These are phyloP conservation scores for Phytophthora nicotianae DNA, from an alignment of 352 stramenopile genomes.

Conservation along the genomic window DNA sequence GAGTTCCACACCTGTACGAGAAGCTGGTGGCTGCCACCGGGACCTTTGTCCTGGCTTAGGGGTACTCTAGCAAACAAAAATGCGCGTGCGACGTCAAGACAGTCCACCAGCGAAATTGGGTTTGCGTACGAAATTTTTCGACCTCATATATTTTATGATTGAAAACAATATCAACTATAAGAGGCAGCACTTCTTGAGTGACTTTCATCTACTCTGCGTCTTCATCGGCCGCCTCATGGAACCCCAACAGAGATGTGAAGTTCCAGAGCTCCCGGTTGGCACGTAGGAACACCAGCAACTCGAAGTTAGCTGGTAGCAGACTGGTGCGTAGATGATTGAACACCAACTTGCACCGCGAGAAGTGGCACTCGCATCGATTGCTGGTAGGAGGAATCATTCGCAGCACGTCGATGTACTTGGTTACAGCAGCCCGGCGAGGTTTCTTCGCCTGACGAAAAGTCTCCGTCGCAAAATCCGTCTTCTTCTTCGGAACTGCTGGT, in stretches of 20 bases:
- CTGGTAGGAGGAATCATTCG: not conserved
- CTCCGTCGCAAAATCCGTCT: too few relatives aligned
- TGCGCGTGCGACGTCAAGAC: too few relatives aligned
- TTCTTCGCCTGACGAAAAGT: too few relatives aligned
- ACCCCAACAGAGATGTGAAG: not conserved
- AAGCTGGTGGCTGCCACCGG: too few relatives aligned
- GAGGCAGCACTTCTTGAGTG: too few relatives aligned
- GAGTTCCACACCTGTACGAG: too few relatives aligned
- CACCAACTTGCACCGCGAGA: conserved; percentile 10
- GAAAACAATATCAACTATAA: too few relatives aligned
- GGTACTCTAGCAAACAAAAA: too few relatives aligned
- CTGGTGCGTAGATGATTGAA: not conserved
- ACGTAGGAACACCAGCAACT: not conserved
- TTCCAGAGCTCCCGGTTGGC: not conserved
- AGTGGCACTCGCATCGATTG: conserved; percentile 10
- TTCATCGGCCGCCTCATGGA: not conserved
- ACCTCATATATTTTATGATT: not conserved
- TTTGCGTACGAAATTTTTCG: not conserved
- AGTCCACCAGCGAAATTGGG: not conserved
- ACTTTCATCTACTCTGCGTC: not conserved
- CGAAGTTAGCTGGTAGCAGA: conserved; percentile 8
- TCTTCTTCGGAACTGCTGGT: not conserved
- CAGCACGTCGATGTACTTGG: not conserved
- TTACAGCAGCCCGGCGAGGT: too few relatives aligned
- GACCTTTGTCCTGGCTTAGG: too few relatives aligned